Percentiles rank a stretch among this genome's conserved stretches.
These are phyloP conservation scores for Didymellaceae sp. DNA, from an alignment of 2,329 filamentous ascomycete species.

Conservation along the genomic window DNA sequence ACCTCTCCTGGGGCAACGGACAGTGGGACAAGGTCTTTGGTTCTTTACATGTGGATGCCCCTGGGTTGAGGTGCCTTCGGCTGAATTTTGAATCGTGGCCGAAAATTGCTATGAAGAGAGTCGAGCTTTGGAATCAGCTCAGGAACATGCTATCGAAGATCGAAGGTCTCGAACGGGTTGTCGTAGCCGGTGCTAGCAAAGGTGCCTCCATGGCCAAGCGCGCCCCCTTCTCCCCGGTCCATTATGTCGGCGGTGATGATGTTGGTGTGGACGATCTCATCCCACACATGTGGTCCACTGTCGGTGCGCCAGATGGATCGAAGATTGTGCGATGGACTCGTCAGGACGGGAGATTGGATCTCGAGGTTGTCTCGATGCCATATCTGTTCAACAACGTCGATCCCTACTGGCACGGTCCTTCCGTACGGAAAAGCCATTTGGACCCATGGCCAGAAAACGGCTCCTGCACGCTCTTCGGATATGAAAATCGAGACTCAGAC, in stretches of 20 bases:
- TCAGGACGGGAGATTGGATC: conserved; percentile 31
- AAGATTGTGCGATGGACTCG: conserved; percentile 44
- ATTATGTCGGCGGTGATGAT: conserved; percentile 47
- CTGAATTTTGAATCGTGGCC: conserved; percentile 48
- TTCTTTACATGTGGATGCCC: conserved; percentile 36
- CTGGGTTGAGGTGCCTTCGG: conserved; percentile 41
- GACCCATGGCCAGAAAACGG: conserved; percentile 43
- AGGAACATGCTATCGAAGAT: conserved; percentile 36
- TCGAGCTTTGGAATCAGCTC: conserved; percentile 43
- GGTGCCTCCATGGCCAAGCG: conserved; percentile 40
- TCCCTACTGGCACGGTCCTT: conserved; percentile 21
- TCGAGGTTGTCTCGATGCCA: conserved; percentile 39
- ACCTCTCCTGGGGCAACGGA: conserved; percentile 36
- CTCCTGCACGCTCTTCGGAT: conserved; percentile 36
- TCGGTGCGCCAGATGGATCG: conserved; percentile 22
- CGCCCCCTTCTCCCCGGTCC: conserved; percentile 45
- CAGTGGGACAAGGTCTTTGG: conserved; percentile 26
- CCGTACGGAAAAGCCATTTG: conserved; percentile 19
- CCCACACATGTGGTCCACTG: conserved; percentile 40
- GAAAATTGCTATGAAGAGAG: conserved; percentile 34
- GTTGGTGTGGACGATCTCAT: conserved; percentile 45
- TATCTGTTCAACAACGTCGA: conserved; percentile 29
- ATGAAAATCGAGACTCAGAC: conserved; percentile 33
- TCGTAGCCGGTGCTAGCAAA: conserved; percentile 43
- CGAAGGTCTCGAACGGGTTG: conserved; percentile 39